Percentiles rank a stretch among this genome's conserved stretches.
Conservation (phyloP, 2,329 filamentous ascomycete genomes). For the Aschersonia sp. region DNA sequence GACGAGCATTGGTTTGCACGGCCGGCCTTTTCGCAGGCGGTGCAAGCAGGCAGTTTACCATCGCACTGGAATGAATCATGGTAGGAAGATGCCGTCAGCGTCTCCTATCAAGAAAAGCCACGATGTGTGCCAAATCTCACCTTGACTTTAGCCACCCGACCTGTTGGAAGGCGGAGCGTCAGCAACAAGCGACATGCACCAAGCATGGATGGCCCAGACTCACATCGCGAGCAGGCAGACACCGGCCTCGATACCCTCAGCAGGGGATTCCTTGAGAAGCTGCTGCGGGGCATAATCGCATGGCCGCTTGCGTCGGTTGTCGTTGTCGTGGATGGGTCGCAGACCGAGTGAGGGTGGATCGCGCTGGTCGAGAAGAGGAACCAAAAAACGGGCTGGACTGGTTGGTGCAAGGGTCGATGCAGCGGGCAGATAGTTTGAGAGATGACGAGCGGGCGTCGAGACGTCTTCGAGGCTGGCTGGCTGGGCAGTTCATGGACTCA, state of each 20-base stretch:
- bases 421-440: too few species aligned
- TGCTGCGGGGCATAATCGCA: constrained; percentile 27
- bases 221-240: constrained; percentile 66
- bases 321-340: not conserved
- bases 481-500: too few species aligned
- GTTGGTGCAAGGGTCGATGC: too few species aligned
- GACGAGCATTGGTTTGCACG: constrained; percentile 80
- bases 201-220: constrained; percentile 10
- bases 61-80: constrained; percentile 50
- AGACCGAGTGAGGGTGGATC: not conserved
- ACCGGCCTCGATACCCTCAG: constrained; percentile 66
- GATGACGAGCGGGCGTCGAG: too few species aligned
- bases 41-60: constrained; percentile 88
- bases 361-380: not conserved
- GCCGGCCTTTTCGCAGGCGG: constrained; percentile 85
- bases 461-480: too few species aligned
- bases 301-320: not conserved
- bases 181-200: not conserved
- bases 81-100: too few species aligned
- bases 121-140: constrained; percentile 19
- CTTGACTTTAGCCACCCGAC: constrained; percentile 86
- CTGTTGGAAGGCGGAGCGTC: constrained; percentile 16
- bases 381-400: too few species aligned
- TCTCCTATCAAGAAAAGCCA: too few species aligned
- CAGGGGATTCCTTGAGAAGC: constrained; percentile 41